Evolutionary conservation across 768 basidiomycete species (phyloP), one percentile per base, ranked within the genome.

Genomic region (Termitomyces sp.): DNA sequence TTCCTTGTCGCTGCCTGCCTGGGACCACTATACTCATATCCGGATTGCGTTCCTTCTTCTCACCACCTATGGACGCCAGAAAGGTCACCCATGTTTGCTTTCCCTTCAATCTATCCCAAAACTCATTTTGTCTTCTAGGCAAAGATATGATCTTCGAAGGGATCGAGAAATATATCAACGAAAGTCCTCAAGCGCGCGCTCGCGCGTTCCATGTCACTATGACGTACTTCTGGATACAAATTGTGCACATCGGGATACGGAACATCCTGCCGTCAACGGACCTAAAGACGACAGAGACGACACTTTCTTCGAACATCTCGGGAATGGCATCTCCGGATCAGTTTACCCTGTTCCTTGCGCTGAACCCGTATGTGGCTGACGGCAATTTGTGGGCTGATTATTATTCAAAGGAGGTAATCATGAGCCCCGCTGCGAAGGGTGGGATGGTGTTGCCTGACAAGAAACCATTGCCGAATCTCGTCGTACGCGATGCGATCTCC

Each of bases 221-320:
- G 77, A 76, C 78, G 0, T 80, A 77, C 54, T 77, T 79, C 61
- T 79, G 78, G 77, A 74, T 79, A 50, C 76, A 80, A 58, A 68
- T 77, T 23, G 75, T 77, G 13, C 77, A 78, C 52, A 74, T 78
- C 48, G 77, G 74, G 0, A 78, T 78, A 45, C 70, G 64, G 10
- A 73, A 70, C 52, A 71, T 70, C 53, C 63, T 66, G 15, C 59
- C 67, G 38, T 52, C 59, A 6, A 39, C 25, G 11, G 38, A 50
- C 25, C 20, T 40, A 9, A 40, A 40, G 27, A 22, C 27, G 15
- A 29, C 25, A 38, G 43, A 43, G 13, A 39, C 53, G 15, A n/a
- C 33, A 3, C 39, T 61, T n/a, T n/a, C 57, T 22, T 22, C 50
- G 2, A 50, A 32, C 7, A 38, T 52, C 51, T 46, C 52, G 23